Percentiles rank a stretch among this genome's conserved stretches.
Conservation (phyloP, 495 filamentous ascomycete species). For the Neurospora sp. region DNA sequence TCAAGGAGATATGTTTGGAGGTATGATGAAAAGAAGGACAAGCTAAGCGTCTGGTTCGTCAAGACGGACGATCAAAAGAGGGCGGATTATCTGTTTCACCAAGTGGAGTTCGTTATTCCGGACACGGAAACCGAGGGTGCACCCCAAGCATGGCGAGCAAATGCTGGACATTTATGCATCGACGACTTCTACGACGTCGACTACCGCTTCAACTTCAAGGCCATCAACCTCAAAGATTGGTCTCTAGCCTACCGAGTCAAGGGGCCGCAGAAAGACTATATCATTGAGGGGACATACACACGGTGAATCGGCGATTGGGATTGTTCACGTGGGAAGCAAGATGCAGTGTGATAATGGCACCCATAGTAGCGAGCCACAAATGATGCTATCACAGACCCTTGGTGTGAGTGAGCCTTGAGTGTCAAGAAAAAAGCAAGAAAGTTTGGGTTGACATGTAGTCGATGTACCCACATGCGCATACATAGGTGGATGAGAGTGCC, state of each 20-base stretch:
- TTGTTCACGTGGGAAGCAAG: background rate
- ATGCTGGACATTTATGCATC: conserved; percentile 50
- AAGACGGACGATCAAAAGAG: conserved; percentile 43
- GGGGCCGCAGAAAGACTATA: conserved; percentile 62
- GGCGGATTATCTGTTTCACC: conserved; percentile 60
- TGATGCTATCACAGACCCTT: background rate
- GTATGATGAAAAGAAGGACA: conserved; percentile 43
- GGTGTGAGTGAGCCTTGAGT: background rate
- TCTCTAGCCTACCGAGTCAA: conserved; percentile 49
- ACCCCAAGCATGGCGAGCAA: conserved; percentile 42
- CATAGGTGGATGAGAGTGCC: background rate
- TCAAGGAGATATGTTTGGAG: conserved; percentile 48
- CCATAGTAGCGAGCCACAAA: background rate
- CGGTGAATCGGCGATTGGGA: conserved; percentile 9
- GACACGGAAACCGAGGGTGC: conserved; percentile 3
- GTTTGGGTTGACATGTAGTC: background rate
- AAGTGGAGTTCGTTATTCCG: conserved; percentile 32
- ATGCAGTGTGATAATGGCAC: background rate
- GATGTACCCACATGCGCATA: background rate
- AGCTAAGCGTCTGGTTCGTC: conserved; percentile 58
- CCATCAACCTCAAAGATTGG: conserved; percentile 43
- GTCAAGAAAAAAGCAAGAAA: background rate
- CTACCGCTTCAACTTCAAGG: conserved; percentile 50
- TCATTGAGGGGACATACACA: conserved; percentile 39
- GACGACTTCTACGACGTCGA: conserved; percentile 54